These are phyloP conservation scores for Paracamarosporium sp. DNA, from an alignment of 2,329 filamentous ascomycete genomes.

Conservation along the genomic window DNA sequence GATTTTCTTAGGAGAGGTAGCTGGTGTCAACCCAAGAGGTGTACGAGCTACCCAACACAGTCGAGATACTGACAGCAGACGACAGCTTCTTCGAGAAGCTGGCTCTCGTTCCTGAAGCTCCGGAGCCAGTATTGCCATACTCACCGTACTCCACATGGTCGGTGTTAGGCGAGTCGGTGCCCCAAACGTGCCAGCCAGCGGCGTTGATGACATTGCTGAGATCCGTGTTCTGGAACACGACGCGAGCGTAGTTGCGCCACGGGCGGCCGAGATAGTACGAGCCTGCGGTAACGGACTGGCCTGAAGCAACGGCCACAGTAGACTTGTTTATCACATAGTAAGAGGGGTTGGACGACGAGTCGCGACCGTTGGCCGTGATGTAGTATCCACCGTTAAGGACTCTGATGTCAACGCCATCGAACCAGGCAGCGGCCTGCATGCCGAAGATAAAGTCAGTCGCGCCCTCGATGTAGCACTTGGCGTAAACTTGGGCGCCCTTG, in stretches of 20 bases:
- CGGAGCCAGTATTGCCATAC: slow-evolving; percentile 65
- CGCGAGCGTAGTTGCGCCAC: slow-evolving; percentile 59
- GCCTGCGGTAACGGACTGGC: slow-evolving; percentile 47
- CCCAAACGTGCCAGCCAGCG: slow-evolving; percentile 67
- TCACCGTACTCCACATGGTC: slow-evolving; percentile 64
- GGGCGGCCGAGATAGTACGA: slow-evolving; percentile 61
- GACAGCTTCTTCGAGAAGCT: slow-evolving; percentile 53
- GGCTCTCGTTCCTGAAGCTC: slow-evolving; percentile 61
- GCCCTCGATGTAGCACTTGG: slow-evolving; percentile 63
- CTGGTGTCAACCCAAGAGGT: slow-evolving; percentile 37
- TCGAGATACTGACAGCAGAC: slow-evolving; percentile 51
- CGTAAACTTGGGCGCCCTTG: slow-evolving; percentile 63
- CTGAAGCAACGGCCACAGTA: slow-evolving; percentile 51
- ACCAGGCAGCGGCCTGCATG: slow-evolving; percentile 60
- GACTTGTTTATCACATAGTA: slow-evolving; percentile 65
- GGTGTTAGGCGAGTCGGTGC: slow-evolving; percentile 55
- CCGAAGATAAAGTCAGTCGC: slow-evolving; percentile 69
- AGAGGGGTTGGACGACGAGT: slow-evolving; percentile 42
- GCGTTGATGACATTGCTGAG: slow-evolving; percentile 65
- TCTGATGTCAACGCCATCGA: slow-evolving; percentile 57
- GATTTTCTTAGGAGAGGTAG: slow-evolving; percentile 23
- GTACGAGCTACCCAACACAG: slow-evolving; percentile 52
- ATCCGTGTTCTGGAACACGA: slow-evolving; percentile 59
- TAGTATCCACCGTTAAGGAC: slow-evolving; percentile 50
- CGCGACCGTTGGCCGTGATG: slow-evolving; percentile 45